Percentiles rank a stretch among this genome's conserved stretches.
phyloP scores from a whole-genome alignment of 805 yeast species.

The Torulaspora microellipsoides region DNA sequence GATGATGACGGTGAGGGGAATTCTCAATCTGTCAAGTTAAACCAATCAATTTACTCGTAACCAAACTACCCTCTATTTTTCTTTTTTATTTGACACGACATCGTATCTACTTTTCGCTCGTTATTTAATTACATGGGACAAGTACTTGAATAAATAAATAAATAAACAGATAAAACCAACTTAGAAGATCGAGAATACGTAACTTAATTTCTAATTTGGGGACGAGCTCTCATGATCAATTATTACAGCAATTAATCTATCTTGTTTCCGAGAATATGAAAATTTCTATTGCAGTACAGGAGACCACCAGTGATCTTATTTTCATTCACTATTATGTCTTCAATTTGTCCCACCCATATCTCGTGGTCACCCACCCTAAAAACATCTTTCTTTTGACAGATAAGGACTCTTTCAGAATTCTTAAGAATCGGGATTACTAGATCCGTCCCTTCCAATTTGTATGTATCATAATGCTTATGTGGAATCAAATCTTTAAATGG shows the following conservation, averaged over 20 bases:
- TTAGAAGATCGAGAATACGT: not conserved
- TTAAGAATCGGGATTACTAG: constrained; percentile 51
- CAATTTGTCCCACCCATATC: constrained; percentile 80
- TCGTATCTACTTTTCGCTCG: no score
- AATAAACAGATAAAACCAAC: not conserved
- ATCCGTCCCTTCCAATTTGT: constrained; percentile 16
- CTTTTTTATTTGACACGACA: not conserved
- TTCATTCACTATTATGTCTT: constrained; percentile 42
- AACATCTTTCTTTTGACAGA: constrained; percentile 52
- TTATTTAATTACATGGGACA: no score
- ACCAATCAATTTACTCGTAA: constrained; percentile 30
- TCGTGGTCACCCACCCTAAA: constrained; percentile 78
- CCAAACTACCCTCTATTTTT: no score
- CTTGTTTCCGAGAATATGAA: constrained; percentile 46
- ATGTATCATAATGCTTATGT: constrained; percentile 35
- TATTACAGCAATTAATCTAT: constrained; percentile 8
- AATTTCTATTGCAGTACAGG: constrained; percentile 57
- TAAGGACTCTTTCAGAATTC: constrained; percentile 54
- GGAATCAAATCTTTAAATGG: constrained; percentile 48
- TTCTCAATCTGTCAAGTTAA: constrained; percentile 23
- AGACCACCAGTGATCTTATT: constrained; percentile 53
- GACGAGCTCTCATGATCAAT: not conserved
- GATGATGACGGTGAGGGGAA: constrained; percentile 23
- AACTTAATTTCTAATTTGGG: no score
- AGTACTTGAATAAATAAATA: not conserved